These are phyloP conservation scores for Arthrinium phaeospermum DNA, from an alignment of 2,329 filamentous ascomycete genomes.

Conservation along the genomic window DNA sequence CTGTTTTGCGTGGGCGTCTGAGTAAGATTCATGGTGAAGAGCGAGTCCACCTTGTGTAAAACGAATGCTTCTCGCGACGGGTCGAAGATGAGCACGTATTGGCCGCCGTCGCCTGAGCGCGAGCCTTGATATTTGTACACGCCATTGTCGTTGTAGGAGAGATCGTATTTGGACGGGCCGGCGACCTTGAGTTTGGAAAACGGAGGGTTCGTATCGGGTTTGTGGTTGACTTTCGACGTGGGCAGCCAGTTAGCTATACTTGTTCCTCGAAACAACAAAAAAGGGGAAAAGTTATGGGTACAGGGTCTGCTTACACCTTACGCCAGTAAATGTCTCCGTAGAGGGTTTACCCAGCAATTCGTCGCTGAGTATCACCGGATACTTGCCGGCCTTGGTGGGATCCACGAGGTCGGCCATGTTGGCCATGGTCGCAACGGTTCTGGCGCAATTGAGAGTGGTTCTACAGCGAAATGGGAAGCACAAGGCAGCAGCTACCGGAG, in stretches of 20 bases:
- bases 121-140: conserved; percentile 67
- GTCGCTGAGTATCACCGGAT: conserved; percentile 69
- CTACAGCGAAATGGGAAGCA: not conserved
- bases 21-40: conserved; percentile 85
- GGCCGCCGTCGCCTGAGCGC: conserved; percentile 59
- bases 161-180: conserved; percentile 56
- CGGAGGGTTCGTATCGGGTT: conserved; percentile 57
- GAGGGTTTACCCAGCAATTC: conserved; percentile 61
- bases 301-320: conserved; percentile 56
- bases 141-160: conserved; percentile 59
- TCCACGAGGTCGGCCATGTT: conserved; percentile 50
- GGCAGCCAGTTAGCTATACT: not conserved
- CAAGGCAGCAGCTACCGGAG: not conserved
- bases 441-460: not conserved
- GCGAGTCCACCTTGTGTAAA: conserved; percentile 80
- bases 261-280: conserved; percentile 1
- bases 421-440: conserved; percentile 17
- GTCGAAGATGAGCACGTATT: conserved; percentile 79
- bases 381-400: conserved; percentile 65
- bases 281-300: conserved; percentile 6
- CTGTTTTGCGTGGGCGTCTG: conserved; percentile 71
- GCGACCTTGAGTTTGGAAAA: conserved; percentile 58
- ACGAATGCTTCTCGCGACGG: conserved; percentile 76
- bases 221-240: conserved; percentile 63
- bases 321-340: conserved; percentile 64